Evolutionary conservation across 192 early-diverging fungal genomes (phyloP), one percentile per base, ranked within the genome.

Genomic region (Backusella liffmaniae): DNA sequence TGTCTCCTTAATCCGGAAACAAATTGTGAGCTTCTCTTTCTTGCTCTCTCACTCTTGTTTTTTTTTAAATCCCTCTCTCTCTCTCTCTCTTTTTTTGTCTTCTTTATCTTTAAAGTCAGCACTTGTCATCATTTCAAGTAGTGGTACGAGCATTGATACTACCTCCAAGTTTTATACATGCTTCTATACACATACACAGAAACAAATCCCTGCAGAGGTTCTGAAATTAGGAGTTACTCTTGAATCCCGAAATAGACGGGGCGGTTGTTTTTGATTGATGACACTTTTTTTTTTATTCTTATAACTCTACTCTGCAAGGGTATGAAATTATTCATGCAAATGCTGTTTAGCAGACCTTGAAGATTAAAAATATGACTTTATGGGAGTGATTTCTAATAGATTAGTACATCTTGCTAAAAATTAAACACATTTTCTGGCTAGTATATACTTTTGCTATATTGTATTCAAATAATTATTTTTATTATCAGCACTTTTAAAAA

Each of bases 1-100:
- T 62, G 23, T 62, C 56, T 62, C 56, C 56, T 62, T 29, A 62
- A 62, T 62, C 56, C 23, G 56, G 56, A 62, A 62, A 62, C 56
- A 62, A 32, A 62, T 12, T 29, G 21, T 62, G 15, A 26, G 26
- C 5, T 62, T 59, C 26, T 62, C 26, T 23, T 29, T 29, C 12
- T 62, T 56, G n/a, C 21, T 56, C 53, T 23, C 21, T 56, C 53
- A 23, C 8, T 56, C 53, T 56, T 53, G 51, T 23, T 26, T 56
- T 56, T 56, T 56, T 56, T 21, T 23, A 16, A 15, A 0, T 16
- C 18, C 16, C 49, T 51, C 51, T 53, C 18, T 49, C 0, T 16
- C 18, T 51, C 49, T 21, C 51, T 53, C 18, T 23, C 2, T 0
- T n/a, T 53, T 2, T 53, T n/a, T 53, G 18, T 13, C 21, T 15